Base-by-base conservation (phyloP, 345 rosid genomes). In the Eucalyptus virginea region DNA sequence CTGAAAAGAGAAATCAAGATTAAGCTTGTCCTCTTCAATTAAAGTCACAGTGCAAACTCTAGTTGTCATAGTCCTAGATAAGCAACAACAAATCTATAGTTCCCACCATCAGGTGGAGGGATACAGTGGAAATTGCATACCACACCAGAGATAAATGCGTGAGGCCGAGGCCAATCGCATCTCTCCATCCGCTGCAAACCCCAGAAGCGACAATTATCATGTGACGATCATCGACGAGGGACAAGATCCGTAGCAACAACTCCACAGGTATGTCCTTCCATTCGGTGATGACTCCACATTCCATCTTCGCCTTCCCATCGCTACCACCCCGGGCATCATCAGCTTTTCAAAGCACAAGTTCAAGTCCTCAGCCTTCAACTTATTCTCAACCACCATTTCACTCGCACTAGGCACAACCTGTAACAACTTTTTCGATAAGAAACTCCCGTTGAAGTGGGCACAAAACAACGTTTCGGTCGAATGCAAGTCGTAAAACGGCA, bases 201-300 rank as follows among this genome's bases (percentile, higher is more conserved):
- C 95, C 97, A 89, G 98, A 96, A 91, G 98, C 99, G 90, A 92
- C 89, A 65, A 98, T 94, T n/a, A 94, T 92, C 2, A 93, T 95
- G 80, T 96, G 96, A 92, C 95, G 96, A 92, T 97, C 99, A 91
- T 94, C 94, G 16, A 94, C 96, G 54, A 97, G 97, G 2, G 99
- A 95, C 87, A 96, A 90, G 69, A 98, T 94, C 90, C 96, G 91
- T 90, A 95, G 89, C 87, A 98, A 88, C 42, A 98, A 94, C 94
- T 98, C 99, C 92, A 94, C 92, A 14, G 98, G 99, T 56, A 98
- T 98, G 69, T 98, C 99, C 92, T 94, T 95, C 99, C 99, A 98
- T 88, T 95, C 96, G 5, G 92, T 89, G 87, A 96, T 96, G 54
- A 58, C 93, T 86, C 88, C 87, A 47, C 93, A 95, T 83, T 94